Base-by-base conservation (phyloP, 2,329 filamentous ascomycete species). In the Harringtonia aguacate region DNA sequence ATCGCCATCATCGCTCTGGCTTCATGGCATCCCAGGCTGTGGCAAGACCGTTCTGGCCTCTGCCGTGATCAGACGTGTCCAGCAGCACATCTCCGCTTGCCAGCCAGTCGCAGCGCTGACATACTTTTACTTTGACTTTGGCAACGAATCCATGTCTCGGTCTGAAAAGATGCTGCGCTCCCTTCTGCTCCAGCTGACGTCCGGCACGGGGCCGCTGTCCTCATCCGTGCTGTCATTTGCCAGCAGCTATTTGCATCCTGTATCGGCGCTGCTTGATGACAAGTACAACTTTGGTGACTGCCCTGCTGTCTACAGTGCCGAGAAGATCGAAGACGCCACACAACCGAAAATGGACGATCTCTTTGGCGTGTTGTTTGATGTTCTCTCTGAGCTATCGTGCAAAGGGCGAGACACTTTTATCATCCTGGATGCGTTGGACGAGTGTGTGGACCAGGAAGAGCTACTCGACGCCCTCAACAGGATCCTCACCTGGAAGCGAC, bases 91-190 rank as follows among this genome's bases (percentile, higher is more conserved):
- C 30, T 8, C 30, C 9, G 21, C 20, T 22, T 8, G 10, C 24
- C 24, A 27, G 24, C 24, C 24, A 27, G 6, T 27, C 6, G 18
- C 21, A 18, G n/a, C n/a, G 8, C 15, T 41, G 30, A 31, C 30
- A 12, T 41, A 35, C 21, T 41, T 35, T 15, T 41, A 41, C 31
- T 41, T 41, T 29, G 30, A 41, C 33, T 41, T 35, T 21, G 31
- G 21, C 30, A 18, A 35, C 20, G 7, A 28, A 7, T 4, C 22
- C 22, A 35, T 36, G 39, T 28, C 39, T 4, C 15, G 3, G 8
- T 18, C 30, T 10, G 30, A 41, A 6, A 41, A 28, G 21, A 41
- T 41, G 39, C 15, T 28, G 20, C 30, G 31, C 14, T 24, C 39
- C 2, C 31, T 41, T 6, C 30, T 36, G 3, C 8, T 28, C 3